A percentile compares a stretch with the other conserved stretches of the same genome.
phyloP scores from a whole-genome alignment of 2,329 filamentous ascomycete genomes.

The Shiraia sp. region DNA sequence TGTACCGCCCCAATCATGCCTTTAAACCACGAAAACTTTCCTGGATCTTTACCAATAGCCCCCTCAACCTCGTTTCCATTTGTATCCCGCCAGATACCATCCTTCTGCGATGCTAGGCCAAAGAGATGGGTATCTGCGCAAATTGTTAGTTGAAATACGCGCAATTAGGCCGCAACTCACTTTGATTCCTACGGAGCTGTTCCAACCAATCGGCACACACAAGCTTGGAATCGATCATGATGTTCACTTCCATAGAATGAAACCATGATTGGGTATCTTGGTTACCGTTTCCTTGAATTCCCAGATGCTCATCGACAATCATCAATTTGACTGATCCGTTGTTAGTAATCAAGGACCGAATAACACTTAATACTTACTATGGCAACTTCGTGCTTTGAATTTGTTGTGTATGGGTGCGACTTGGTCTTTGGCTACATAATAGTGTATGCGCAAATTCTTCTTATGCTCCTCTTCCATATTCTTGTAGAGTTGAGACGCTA shows the following conservation, averaged over 20 bases:
- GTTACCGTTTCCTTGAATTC: slow-evolving; percentile 75
- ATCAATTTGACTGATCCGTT: slow-evolving; percentile 65
- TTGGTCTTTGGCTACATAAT: slow-evolving; percentile 77
- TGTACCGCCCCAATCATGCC: slow-evolving; percentile 62
- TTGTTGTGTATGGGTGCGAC: slow-evolving; percentile 67
- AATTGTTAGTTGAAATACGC: background rate
- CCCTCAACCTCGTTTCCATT: slow-evolving; percentile 46
- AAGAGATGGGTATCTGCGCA: slow-evolving; percentile 61
- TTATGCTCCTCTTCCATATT: slow-evolving; percentile 56
- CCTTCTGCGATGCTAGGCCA: slow-evolving; percentile 56
- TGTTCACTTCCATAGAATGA: slow-evolving; percentile 76
- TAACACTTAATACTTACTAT: slow-evolving; percentile 44
- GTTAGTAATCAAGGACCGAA: background rate
- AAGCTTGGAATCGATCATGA: slow-evolving; percentile 68
- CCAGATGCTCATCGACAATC: slow-evolving; percentile 70
- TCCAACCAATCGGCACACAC: slow-evolving; percentile 68
- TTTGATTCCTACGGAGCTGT: slow-evolving; percentile 66
- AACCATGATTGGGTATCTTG: slow-evolving; percentile 82
- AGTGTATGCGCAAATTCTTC: slow-evolving; percentile 62
- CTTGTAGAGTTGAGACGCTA: slow-evolving; percentile 62
- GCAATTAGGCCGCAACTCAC: slow-evolving; percentile 4
- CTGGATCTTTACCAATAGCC: slow-evolving; percentile 53
- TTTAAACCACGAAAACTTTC: slow-evolving; percentile 62
- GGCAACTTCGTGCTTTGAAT: slow-evolving; percentile 69
- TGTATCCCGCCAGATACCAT: slow-evolving; percentile 66